These are phyloP conservation scores for Candida boidinii DNA, from an alignment of 805 yeast genomes.

Conservation along the genomic window DNA sequence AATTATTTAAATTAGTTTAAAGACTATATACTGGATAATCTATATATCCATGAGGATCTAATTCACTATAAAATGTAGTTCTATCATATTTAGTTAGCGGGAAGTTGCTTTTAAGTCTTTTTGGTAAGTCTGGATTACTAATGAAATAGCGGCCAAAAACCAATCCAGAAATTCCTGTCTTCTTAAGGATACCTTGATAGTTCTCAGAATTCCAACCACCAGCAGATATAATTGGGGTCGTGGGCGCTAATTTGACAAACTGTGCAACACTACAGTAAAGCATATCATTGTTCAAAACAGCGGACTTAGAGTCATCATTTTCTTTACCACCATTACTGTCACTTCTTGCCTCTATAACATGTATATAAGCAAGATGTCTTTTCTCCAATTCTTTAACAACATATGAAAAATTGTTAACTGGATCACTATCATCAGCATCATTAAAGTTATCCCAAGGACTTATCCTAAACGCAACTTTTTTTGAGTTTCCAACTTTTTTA, in stretches of 20 bases:
- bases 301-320: conserved; percentile 14
- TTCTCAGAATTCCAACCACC: conserved; percentile 21
- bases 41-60: conserved; percentile 30
- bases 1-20: no score
- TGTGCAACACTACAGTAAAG: conserved; percentile 6
- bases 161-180: conserved; percentile 10
- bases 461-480: conserved; percentile 25
- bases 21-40: no score
- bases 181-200: conserved; percentile 8
- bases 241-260: conserved; percentile 16
- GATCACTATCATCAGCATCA: conserved; percentile 11
- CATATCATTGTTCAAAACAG: conserved; percentile 14
- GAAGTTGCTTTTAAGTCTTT: conserved; percentile 31
- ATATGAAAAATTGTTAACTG: conserved; percentile 17
- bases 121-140: conserved; percentile 47
- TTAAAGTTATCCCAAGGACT: conserved; percentile 28
- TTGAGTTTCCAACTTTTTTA: conserved; percentile 27
- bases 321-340: conserved; percentile 20
- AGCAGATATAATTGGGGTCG: conserved; percentile 18
- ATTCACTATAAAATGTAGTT: conserved; percentile 31
- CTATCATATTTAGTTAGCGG: conserved; percentile 38
- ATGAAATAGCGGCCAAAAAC: conserved; percentile 42
- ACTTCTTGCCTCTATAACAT: conserved; percentile 28
- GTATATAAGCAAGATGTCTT: conserved; percentile 27
- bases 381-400: conserved; percentile 24